These are phyloP conservation scores for Pythium scleroteichum DNA, from an alignment of 352 stramenopile species.

Conservation along the genomic window DNA sequence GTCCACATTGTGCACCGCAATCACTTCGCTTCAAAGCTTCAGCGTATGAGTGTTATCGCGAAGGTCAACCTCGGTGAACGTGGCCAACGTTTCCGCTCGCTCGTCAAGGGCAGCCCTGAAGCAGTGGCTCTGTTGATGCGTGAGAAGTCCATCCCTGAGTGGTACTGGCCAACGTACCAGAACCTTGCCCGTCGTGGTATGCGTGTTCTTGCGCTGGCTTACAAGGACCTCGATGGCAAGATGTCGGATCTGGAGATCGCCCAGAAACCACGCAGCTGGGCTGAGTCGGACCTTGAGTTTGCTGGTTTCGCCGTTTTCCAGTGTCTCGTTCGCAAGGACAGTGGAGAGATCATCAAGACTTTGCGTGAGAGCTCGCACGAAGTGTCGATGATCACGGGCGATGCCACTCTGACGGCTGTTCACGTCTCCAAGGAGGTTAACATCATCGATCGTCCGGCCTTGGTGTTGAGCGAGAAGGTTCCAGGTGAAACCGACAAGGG, in stretches of 20 bases:
- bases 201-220: constrained; percentile 96
- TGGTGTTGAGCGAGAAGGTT: constrained; percentile 72
- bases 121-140: constrained; percentile 88
- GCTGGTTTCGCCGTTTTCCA: constrained; percentile 93
- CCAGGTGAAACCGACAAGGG: constrained; percentile 23
- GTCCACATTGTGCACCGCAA: constrained; percentile 94
- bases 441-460: constrained; percentile 83
- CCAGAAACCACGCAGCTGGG: constrained; percentile 80
- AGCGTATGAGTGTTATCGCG: constrained; percentile 97
- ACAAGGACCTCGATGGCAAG: constrained; percentile 88
- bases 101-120: constrained; percentile 98
- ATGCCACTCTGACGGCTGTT: constrained; percentile 96
- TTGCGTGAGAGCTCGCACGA: constrained; percentile 91
- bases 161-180: constrained; percentile 91
- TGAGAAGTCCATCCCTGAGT: constrained; percentile 74
- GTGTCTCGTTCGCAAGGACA: constrained; percentile 96
- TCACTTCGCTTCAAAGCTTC: constrained; percentile 95
- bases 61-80: constrained; percentile 80
- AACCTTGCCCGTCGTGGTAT: constrained; percentile 81
- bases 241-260: constrained; percentile 74
- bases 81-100: constrained; percentile 73
- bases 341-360: constrained; percentile 91
- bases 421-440: constrained; percentile 96
- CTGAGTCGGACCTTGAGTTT: constrained; percentile 95
- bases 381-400: constrained; percentile 99